A percentile compares a stretch with the other conserved stretches of the same genome.
Conservation (phyloP, 352 stramenopile species). For the Pseudoperonospora humuli region DNA sequence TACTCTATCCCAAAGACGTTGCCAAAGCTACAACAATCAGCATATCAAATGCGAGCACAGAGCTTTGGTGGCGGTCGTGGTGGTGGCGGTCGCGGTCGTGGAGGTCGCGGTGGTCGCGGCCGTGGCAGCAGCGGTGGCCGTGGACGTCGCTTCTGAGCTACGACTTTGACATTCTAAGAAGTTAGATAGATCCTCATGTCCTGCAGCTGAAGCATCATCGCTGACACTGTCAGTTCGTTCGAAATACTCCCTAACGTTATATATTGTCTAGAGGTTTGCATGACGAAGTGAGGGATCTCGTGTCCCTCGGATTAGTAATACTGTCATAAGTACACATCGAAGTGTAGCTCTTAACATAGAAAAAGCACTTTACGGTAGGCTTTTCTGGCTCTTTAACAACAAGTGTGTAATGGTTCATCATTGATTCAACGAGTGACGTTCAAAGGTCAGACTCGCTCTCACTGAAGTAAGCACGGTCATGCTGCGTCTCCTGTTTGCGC, state of each 20-base stretch:
- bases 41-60: slow-evolving; percentile 37
- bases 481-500: slow-evolving; percentile 9
- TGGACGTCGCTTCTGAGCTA: slow-evolving; percentile 25
- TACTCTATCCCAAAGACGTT: slow-evolving; percentile 78
- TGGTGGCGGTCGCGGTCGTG: slow-evolving; percentile 28
- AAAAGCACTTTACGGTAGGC: no score
- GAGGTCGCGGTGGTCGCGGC: slow-evolving; percentile 28
- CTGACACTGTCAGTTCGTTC: no score
- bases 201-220: no score
- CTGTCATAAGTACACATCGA: no score
- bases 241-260: slow-evolving; percentile 31
- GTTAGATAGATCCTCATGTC: slow-evolving; percentile 25
- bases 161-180: slow-evolving; percentile 9
- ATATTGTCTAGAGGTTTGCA: not conserved
- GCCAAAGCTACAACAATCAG: slow-evolving; percentile 66
- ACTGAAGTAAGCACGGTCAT: not conserved
- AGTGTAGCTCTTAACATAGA: no score
- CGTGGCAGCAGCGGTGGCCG: slow-evolving; percentile 24
- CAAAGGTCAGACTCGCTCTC: not conserved
- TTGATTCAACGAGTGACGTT: no score
- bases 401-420: no score
- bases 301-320: no score
- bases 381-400: no score
- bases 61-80: slow-evolving; percentile 38
- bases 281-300: no score